These are phyloP conservation scores for Sphaerulina musiva DNA, from an alignment of 2,329 filamentous ascomycete species.

Conservation along the genomic window DNA sequence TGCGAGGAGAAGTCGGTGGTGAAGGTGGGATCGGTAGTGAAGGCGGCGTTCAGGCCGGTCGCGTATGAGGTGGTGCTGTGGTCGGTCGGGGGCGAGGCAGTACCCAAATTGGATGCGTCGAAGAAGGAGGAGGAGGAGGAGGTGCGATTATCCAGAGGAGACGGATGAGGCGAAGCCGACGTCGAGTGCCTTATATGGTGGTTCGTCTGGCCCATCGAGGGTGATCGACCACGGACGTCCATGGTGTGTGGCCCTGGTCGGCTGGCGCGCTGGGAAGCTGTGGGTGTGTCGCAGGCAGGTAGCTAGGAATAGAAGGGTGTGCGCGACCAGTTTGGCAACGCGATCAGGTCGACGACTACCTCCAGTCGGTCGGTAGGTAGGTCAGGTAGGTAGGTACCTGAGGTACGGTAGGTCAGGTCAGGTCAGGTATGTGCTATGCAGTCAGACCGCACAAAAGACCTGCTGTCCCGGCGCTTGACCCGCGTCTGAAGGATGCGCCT, in stretches of 20 bases:
- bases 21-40: constrained; percentile 32
- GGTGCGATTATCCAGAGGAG: constrained; percentile 13
- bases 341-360: not conserved
- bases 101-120: constrained; percentile 10
- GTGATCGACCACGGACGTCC: constrained; percentile 25
- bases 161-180: constrained; percentile 28
- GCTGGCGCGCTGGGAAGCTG: not conserved
- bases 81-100: constrained; percentile 13
- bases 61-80: constrained; percentile 10
- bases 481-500: constrained; percentile 7
- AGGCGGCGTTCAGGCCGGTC: constrained; percentile 23
- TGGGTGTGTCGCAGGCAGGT: not conserved
- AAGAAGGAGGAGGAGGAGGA: constrained; percentile 9
- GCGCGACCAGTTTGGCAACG: constrained; percentile 2
- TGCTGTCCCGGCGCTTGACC: constrained; percentile 6
- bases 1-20: constrained; percentile 43
- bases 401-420: not conserved
- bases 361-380: too few species aligned
- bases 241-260: constrained; percentile 7
- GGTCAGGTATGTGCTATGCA: not conserved
- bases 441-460: not conserved
- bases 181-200: constrained; percentile 28
- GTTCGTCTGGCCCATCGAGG: constrained; percentile 21
- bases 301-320: constrained; percentile 15
- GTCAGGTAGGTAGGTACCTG: too few species aligned